Conservation (phyloP, 306 rosid species). For the Cucurbita ficifolia region DNA sequence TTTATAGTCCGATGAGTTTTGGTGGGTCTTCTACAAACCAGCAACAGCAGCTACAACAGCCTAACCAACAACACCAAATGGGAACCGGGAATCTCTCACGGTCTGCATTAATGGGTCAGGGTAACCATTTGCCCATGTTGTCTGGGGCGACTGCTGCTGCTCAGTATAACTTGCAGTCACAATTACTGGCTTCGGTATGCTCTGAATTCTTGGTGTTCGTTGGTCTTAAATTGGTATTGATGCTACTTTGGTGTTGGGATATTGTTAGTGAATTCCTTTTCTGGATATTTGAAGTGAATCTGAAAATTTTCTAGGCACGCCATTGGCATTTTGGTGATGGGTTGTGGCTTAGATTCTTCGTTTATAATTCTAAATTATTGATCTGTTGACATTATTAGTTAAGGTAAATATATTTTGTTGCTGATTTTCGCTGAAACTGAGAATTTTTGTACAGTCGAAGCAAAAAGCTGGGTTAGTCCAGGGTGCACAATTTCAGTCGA, state of each 20-base stretch:
- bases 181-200: conserved; percentile 64
- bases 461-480: conserved; percentile 68
- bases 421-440: neutral
- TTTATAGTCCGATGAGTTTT: conserved; percentile 63
- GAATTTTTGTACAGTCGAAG: conserved; percentile 58
- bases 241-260: neutral
- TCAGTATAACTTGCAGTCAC: conserved; percentile 41
- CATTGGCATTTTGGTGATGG: neutral
- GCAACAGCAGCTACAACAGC: conserved; percentile 43
- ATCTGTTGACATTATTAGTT: neutral
- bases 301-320: neutral
- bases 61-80: conserved; percentile 34
- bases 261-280: neutral
- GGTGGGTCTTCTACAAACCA: conserved; percentile 46
- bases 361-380: neutral
- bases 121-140: conserved; percentile 65
- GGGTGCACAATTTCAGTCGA: conserved; percentile 54
- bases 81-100: conserved; percentile 47
- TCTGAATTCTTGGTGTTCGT: neutral
- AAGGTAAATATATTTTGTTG: neutral
- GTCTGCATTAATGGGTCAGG: conserved; percentile 57
- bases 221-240: neutral
- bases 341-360: neutral
- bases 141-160: conserved; percentile 30
- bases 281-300: neutral